Evolutionary conservation across 1,284 basidiomycete genomes (phyloP).

Genomic region (Blastosporella zonata): DNA sequence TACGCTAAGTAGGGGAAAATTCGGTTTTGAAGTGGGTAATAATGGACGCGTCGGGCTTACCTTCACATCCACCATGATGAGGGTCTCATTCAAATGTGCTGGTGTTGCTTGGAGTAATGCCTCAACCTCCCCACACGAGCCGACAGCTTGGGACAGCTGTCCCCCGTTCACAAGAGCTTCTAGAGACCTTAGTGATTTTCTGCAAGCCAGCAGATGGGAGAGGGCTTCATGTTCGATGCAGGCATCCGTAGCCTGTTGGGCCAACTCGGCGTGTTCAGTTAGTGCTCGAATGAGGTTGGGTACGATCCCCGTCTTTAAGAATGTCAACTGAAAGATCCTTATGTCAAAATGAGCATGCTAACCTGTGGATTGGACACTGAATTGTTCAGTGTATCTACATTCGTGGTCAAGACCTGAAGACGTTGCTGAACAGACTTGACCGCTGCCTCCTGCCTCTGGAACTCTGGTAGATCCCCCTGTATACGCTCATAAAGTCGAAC

Average conservation of each 20-base stretch:
- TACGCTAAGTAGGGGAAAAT: slow-evolving; percentile 38
- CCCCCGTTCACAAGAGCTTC: slow-evolving; percentile 49
- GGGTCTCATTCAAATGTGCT: slow-evolving; percentile 46
- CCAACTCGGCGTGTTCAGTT: slow-evolving; percentile 53
- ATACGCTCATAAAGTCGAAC: slow-evolving; percentile 66
- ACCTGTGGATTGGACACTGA: slow-evolving; percentile 60
- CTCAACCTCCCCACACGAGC: slow-evolving; percentile 39
- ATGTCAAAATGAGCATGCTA: slow-evolving; percentile 12
- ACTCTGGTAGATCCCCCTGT: slow-evolving; percentile 55
- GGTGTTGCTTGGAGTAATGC: slow-evolving; percentile 47
- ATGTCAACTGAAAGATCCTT: slow-evolving; percentile 10
- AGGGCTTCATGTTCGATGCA: slow-evolving; percentile 47
- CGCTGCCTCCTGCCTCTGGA: slow-evolving; percentile 59
- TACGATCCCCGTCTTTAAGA: slow-evolving; percentile 59
- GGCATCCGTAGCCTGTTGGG: slow-evolving; percentile 58
- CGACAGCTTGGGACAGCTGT: slow-evolving; percentile 58
- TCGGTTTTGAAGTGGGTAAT: slow-evolving; percentile 1
- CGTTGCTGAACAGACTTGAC: slow-evolving; percentile 64
- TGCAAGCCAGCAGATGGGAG: slow-evolving; percentile 51
- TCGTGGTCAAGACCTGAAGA: slow-evolving; percentile 45
- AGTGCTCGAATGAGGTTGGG: slow-evolving; percentile 52
- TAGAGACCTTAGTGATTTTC: slow-evolving; percentile 41
- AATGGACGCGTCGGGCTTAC: slow-evolving; percentile 31
- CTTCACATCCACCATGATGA: slow-evolving; percentile 53
- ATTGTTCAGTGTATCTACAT: slow-evolving; percentile 50